phyloP scores from a whole-genome alignment of 495 filamentous ascomycete genomes.

The Penicillium mononematosum region DNA sequence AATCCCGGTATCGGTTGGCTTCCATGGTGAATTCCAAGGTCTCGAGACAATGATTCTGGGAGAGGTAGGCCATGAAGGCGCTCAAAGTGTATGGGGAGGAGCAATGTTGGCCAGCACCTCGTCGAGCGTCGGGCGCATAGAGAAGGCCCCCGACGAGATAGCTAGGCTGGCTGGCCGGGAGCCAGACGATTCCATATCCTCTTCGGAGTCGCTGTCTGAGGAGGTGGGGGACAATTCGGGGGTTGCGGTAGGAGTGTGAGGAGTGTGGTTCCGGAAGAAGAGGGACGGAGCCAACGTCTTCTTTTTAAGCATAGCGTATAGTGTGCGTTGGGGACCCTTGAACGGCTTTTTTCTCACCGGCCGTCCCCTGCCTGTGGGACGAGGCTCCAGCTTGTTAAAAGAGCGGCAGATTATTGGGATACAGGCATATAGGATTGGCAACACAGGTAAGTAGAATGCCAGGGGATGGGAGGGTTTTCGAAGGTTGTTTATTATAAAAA shows the following conservation, averaged over 20 bases:
- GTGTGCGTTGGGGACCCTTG: constrained; percentile 31
- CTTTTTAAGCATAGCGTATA: constrained; percentile 53
- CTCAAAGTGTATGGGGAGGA: constrained; percentile 88
- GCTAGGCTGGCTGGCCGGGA: constrained; percentile 63
- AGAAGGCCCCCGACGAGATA: constrained; percentile 62
- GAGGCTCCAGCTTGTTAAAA: constrained; percentile 26
- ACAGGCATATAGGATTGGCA: background rate
- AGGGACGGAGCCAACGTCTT: constrained; percentile 42
- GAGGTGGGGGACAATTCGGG: constrained; percentile 47
- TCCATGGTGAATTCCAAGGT: constrained; percentile 98
- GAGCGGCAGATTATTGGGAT: constrained; percentile 2
- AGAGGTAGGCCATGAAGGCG: constrained; percentile 96
- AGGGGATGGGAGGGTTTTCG: background rate
- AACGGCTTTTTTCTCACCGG: constrained; percentile 29
- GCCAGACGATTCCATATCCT: constrained; percentile 51
- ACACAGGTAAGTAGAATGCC: background rate
- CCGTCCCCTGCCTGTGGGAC: constrained; percentile 24
- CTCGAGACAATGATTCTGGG: constrained; percentile 96
- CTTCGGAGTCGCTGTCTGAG: constrained; percentile 56
- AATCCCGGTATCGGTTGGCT: constrained; percentile 81
- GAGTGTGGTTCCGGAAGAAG: constrained; percentile 44
- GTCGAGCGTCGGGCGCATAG: constrained; percentile 75
- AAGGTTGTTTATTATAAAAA: background rate
- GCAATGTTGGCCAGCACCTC: constrained; percentile 88
- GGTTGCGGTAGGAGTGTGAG: constrained; percentile 40